Conservation (phyloP, 2,329 filamentous ascomycete genomes). For the Calonectria fujianensis region DNA sequence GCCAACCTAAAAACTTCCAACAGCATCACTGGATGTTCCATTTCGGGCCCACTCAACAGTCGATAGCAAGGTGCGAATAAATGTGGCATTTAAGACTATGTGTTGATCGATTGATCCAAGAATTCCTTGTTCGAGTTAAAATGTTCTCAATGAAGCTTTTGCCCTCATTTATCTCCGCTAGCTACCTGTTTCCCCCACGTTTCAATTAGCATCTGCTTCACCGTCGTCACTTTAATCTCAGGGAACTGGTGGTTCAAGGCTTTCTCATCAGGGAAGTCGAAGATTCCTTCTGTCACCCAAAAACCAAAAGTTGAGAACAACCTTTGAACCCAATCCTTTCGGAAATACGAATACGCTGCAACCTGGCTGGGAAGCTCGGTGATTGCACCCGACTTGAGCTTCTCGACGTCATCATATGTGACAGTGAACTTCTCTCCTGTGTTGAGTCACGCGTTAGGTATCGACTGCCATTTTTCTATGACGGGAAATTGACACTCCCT, state of each 20-base stretch:
- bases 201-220: slow-evolving; percentile 21
- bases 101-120: no score
- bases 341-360: slow-evolving; percentile 28
- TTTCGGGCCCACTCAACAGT: no score
- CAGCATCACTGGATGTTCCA: no score
- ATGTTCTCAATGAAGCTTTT: no score
- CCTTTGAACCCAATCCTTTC: slow-evolving; percentile 26
- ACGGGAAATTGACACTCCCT: neutral
- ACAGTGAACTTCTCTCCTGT: neutral
- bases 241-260: slow-evolving; percentile 28
- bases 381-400: neutral
- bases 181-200: neutral
- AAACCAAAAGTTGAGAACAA: slow-evolving; percentile 16
- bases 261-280: slow-evolving; percentile 14
- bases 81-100: no score
- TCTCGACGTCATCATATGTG: neutral
- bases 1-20: no score
- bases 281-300: slow-evolving; percentile 18
- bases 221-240: slow-evolving; percentile 9
- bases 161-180: no score
- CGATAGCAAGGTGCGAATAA: no score
- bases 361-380: neutral
- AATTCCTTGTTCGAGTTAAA: no score
- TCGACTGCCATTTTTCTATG: neutral
- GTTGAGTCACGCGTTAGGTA: neutral